Evolutionary conservation across 768 basidiomycete species (phyloP).

Genomic region (Macrocybe gigantea): DNA sequence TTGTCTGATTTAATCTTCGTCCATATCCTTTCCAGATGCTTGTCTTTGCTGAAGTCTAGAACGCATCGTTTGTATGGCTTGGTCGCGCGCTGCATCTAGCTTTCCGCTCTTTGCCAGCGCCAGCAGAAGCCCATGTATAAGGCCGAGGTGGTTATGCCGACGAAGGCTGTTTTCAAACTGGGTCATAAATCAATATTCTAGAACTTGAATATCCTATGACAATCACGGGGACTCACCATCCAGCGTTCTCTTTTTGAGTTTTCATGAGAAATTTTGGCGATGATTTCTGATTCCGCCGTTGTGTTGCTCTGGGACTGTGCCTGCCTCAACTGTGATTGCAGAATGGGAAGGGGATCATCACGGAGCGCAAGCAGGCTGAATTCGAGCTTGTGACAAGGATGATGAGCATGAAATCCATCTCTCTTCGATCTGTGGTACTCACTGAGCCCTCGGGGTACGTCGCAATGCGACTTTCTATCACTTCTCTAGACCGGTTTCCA

Average conservation of each 20-base stretch:
- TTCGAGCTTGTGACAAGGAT: slow-evolving; percentile 52
- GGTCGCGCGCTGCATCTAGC: slow-evolving; percentile 45
- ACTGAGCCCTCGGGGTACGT: slow-evolving; percentile 90
- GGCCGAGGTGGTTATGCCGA: slow-evolving; percentile 81
- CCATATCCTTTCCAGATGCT: slow-evolving; percentile 39
- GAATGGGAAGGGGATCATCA: slow-evolving; percentile 68
- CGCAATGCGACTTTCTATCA: slow-evolving; percentile 82
- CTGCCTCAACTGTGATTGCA: slow-evolving; percentile 53
- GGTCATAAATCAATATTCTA: slow-evolving; percentile 2
- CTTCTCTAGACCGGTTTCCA: slow-evolving; percentile 44
- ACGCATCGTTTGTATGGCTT: slow-evolving; percentile 39
- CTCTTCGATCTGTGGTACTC: slow-evolving; percentile 21
- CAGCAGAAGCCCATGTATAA: slow-evolving; percentile 68
- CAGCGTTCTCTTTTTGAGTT: slow-evolving; percentile 73
- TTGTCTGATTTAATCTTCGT: slow-evolving; percentile 32
- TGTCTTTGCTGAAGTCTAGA: slow-evolving; percentile 39
- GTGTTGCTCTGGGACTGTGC: slow-evolving; percentile 37
- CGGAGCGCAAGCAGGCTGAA: slow-evolving; percentile 89
- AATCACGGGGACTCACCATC: slow-evolving; percentile 52
- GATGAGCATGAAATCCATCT: too few species aligned
- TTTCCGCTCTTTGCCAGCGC: slow-evolving; percentile 69
- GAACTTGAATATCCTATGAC: slow-evolving; percentile 3
- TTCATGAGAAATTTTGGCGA: slow-evolving; percentile 57
- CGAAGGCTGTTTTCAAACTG: slow-evolving; percentile 87
- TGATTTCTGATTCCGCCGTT: slow-evolving; percentile 43